These are phyloP conservation scores for Exophiala dermatitidis DNA, from an alignment of 2,329 filamentous ascomycete species.

Conservation along the genomic window DNA sequence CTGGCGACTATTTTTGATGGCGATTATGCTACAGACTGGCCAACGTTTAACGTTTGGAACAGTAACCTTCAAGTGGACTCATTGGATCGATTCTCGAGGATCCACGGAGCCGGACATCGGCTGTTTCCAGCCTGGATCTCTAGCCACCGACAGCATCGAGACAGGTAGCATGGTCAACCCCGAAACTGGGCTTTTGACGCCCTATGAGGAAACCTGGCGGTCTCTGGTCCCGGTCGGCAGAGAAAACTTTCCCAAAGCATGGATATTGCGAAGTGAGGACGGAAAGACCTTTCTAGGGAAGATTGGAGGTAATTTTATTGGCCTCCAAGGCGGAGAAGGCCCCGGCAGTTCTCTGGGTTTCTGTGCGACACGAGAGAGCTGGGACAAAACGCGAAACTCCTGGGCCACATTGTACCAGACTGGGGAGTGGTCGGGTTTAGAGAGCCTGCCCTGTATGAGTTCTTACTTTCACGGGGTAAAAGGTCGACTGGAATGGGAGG, in stretches of 20 bases:
- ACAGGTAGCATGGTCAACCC: constrained; percentile 16
- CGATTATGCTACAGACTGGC: not conserved
- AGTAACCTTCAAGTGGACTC: constrained; percentile 16
- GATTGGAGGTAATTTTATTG: not conserved
- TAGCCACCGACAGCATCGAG: constrained; percentile 38
- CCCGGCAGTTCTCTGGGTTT: not conserved
- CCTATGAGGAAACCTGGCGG: constrained; percentile 52
- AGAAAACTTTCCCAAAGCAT: constrained; percentile 5
- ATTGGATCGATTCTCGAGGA: constrained; percentile 17
- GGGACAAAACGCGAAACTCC: not conserved
- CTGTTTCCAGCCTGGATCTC: constrained; percentile 30
- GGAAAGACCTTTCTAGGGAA: not conserved
- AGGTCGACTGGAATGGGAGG: not conserved
- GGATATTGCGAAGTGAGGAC: constrained; percentile 12
- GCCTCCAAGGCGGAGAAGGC: not conserved
- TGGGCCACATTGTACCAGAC: not conserved
- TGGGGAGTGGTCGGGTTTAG: not conserved
- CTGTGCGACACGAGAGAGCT: not conserved
- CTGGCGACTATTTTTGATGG: not conserved
- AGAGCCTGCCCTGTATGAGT: not conserved
- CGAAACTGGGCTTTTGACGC: constrained; percentile 22
- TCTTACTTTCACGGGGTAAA: not conserved
- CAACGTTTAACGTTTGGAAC: not conserved
- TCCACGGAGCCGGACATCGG: constrained; percentile 16
- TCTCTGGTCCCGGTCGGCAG: not conserved